Evolutionary conservation across 2,329 filamentous ascomycete species (phyloP).

Genomic region (Fusarium cicatricum): DNA sequence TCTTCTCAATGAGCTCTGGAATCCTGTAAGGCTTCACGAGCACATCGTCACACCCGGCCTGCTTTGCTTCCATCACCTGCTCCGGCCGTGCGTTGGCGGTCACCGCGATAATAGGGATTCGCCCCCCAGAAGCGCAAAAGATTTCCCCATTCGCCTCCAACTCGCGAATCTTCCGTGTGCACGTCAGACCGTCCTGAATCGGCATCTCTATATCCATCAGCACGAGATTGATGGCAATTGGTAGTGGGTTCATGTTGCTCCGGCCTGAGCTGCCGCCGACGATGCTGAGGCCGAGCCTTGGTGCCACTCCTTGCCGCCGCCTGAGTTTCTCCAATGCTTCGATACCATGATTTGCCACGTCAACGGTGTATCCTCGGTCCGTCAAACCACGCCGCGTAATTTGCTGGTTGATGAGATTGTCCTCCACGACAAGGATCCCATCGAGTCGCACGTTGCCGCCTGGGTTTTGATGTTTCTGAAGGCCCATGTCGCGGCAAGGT

Average conservation of each 20-base stretch:
- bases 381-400: slow-evolving; percentile 61
- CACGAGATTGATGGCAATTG: slow-evolving; percentile 63
- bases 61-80: slow-evolving; percentile 62
- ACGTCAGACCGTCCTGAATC: slow-evolving; percentile 74
- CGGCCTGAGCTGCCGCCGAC: slow-evolving; percentile 17
- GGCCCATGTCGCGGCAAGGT: slow-evolving; percentile 31
- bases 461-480: slow-evolving; percentile 39
- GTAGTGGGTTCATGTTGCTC: slow-evolving; percentile 19
- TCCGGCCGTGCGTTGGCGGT: slow-evolving; percentile 73
- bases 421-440: slow-evolving; percentile 64
- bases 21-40: slow-evolving; percentile 78
- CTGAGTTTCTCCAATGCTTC: slow-evolving; percentile 62
- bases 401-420: slow-evolving; percentile 68
- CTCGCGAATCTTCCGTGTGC: slow-evolving; percentile 69
- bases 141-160: slow-evolving; percentile 64
- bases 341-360: slow-evolving; percentile 64
- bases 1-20: slow-evolving; percentile 66
- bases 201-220: slow-evolving; percentile 84
- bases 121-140: slow-evolving; percentile 52
- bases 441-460: slow-evolving; percentile 45
- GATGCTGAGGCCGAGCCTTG: slow-evolving; percentile 23
- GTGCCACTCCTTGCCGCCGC: slow-evolving; percentile 30
- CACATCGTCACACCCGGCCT: slow-evolving; percentile 67
- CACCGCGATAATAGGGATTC: slow-evolving; percentile 70
- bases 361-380: slow-evolving; percentile 58